Evolutionary conservation across 2,329 filamentous ascomycete genomes (phyloP), one percentile per base, ranked within the genome.

Genomic region (Paraphaeosphaeria sporulosa): DNA sequence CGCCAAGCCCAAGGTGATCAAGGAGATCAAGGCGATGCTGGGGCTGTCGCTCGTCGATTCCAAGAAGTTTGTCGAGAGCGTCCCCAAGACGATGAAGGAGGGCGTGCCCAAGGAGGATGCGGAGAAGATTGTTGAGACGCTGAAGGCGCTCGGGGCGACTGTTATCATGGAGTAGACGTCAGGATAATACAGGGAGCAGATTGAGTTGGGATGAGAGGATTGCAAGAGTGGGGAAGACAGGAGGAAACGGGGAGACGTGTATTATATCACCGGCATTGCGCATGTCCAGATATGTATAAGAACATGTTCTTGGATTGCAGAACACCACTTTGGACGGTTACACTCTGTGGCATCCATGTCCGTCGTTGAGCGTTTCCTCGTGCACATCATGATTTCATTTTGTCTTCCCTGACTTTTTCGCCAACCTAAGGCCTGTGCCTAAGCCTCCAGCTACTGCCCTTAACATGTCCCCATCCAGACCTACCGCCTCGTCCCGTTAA

Each of bases 1-100:
- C 53, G 84, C 94, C 67, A 99, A 99, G 86, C 93, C 96, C 74
- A 99, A 99, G 90, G 85, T 99, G 74, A 99, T 99, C 87, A 99
- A 99, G 88, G 95, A 99, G 85, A 87, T 99, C 84, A 99, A 99
- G 89, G 89, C 88, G 75, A 86, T 99, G 88, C 85, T 99, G 62
- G 95, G 95, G 46, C 83, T 99, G 77, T 96, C 92, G 79, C 86
- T 99, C 84, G 96, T 99, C 71, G 95, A 99, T 82, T 96, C 92
- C 83, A 99, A 99, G 90, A 99, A 99, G 86, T 99, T 99, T 76
- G 95, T 99, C 68, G 95, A 99, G 86, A 93, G 92, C 77, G 94
- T 92, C 70, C 95, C 95, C 66, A 99, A 99, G 90, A 84, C 92
- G 80, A 92, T 99, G 92, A 98, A 98, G 89, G 95, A 99, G 83